Conservation (phyloP, 805 yeast species). For the Ogataea ramenticola region DNA sequence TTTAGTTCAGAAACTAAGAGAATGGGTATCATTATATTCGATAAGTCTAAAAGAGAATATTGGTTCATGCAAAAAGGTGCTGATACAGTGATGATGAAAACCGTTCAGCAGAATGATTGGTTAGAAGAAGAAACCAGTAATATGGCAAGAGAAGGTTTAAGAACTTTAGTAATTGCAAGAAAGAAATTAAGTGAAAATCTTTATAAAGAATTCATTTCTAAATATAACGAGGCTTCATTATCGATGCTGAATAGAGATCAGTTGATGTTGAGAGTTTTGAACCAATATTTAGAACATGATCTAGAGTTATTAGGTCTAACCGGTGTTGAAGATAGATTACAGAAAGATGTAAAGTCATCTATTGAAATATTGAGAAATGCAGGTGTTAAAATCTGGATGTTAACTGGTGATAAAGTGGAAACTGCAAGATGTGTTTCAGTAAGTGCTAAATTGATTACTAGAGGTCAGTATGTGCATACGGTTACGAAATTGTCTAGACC, state of each 20-base stretch:
- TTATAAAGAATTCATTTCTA: constrained; percentile 56
- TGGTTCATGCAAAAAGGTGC: constrained; percentile 96
- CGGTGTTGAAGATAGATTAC: constrained; percentile 96
- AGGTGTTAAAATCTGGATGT: constrained; percentile 97
- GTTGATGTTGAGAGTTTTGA: constrained; percentile 60
- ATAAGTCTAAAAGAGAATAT: constrained; percentile 53
- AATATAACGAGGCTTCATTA: constrained; percentile 65
- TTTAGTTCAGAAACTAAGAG: constrained; percentile 93
- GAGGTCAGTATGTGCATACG: constrained; percentile 91
- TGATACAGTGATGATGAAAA: constrained; percentile 82
- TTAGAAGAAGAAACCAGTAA: constrained; percentile 94
- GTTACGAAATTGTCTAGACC: constrained; percentile 60
- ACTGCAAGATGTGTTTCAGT: constrained; percentile 97
- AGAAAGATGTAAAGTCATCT: constrained; percentile 83
- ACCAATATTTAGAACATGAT: constrained; percentile 69
- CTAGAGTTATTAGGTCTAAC: constrained; percentile 86
- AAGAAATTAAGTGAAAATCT: constrained; percentile 50
- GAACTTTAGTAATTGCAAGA: constrained; percentile 92
- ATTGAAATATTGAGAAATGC: constrained; percentile 92
- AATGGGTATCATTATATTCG: constrained; percentile 85
- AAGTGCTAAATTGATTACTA: constrained; percentile 84
- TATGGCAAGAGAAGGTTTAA: constrained; percentile 96
- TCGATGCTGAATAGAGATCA: constrained; percentile 76
- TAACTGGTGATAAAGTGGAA: constrained; percentile 98
- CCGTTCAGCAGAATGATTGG: constrained; percentile 90